These are phyloP conservation scores for Kalmusia sp. DNA, from an alignment of 2,329 filamentous ascomycete genomes.

Conservation along the genomic window DNA sequence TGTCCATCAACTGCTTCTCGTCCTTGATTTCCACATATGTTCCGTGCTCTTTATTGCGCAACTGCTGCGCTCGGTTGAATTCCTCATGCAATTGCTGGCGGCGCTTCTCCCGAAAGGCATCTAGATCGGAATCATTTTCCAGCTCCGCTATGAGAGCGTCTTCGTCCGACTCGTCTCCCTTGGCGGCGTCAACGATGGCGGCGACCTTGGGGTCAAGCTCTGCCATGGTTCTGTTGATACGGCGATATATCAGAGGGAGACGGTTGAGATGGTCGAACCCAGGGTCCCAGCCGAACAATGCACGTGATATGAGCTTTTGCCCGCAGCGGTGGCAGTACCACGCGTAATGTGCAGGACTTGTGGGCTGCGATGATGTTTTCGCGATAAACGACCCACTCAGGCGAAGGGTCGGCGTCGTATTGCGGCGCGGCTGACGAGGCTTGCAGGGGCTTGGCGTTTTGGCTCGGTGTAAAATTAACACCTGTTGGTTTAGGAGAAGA, in stretches of 20 bases:
- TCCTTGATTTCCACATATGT: conserved; percentile 63
- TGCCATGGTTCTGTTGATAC: conserved; percentile 44
- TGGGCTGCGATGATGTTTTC: not conserved
- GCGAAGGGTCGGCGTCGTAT: not conserved
- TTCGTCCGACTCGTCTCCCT: conserved; percentile 59
- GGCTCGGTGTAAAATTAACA: conserved; percentile 36
- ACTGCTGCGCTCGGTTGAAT: conserved; percentile 58
- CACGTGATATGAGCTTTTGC: not conserved
- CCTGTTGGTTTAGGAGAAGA: conserved; percentile 31
- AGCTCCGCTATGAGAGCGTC: conserved; percentile 67
- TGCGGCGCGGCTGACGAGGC: conserved; percentile 25
- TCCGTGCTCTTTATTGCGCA: conserved; percentile 60
- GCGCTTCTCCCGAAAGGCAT: conserved; percentile 63
- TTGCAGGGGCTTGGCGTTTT: conserved; percentile 29
- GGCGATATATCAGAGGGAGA: not conserved
- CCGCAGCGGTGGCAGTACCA: not conserved
- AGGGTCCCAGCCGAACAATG: no score
- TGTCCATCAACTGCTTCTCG: conserved; percentile 66
- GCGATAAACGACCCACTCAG: not conserved
- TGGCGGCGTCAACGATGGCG: conserved; percentile 53
- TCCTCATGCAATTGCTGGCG: conserved; percentile 66
- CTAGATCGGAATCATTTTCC: conserved; percentile 61
- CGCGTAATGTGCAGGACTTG: not conserved
- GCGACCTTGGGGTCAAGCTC: conserved; percentile 60
- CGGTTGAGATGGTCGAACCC: no score